Conservation (phyloP, 2,329 filamentous ascomycete genomes). For the Microsporum canis region DNA sequence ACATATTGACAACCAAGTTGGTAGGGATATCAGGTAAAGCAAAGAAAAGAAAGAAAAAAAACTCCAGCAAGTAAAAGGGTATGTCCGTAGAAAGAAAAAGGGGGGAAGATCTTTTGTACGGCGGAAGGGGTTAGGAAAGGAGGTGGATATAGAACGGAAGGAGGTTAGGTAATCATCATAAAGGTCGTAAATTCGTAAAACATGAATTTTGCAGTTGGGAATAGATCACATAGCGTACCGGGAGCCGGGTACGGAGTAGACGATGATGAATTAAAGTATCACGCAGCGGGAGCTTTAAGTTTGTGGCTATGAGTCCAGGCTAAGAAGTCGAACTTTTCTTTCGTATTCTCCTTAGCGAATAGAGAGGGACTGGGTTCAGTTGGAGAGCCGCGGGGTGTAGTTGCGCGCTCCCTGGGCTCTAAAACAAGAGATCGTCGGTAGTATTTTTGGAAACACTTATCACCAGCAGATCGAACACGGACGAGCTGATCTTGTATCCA, state of each 20-base stretch:
- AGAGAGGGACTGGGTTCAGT: constrained; percentile 20
- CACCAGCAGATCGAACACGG: constrained; percentile 56
- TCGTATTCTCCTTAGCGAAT: constrained; percentile 30
- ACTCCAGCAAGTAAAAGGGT: background rate
- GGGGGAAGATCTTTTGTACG: background rate
- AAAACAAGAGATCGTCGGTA: constrained; percentile 77
- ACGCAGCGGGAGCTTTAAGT: constrained; percentile 28
- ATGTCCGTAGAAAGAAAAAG: background rate
- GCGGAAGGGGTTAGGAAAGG: background rate
- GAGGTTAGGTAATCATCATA: constrained; percentile 6
- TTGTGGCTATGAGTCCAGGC: constrained; percentile 40
- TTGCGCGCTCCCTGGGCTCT: constrained; percentile 48
- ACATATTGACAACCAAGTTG: constrained; percentile 1
- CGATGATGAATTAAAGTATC: constrained; percentile 8
- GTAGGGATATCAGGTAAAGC: background rate
- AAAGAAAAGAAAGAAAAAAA: background rate
- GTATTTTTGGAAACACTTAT: constrained; percentile 53
- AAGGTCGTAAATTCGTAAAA: constrained; percentile 17
- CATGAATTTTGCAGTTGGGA: constrained; percentile 5
- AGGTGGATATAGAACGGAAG: background rate
- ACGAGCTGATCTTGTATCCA: constrained; percentile 79
- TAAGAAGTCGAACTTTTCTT: constrained; percentile 44
- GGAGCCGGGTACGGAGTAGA: constrained; percentile 7
- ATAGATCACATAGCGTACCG: constrained; percentile 7
- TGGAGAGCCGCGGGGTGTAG: constrained; percentile 16